Conservation (phyloP, 345 rosid genomes). For the Microthlaspi erraticum region DNA sequence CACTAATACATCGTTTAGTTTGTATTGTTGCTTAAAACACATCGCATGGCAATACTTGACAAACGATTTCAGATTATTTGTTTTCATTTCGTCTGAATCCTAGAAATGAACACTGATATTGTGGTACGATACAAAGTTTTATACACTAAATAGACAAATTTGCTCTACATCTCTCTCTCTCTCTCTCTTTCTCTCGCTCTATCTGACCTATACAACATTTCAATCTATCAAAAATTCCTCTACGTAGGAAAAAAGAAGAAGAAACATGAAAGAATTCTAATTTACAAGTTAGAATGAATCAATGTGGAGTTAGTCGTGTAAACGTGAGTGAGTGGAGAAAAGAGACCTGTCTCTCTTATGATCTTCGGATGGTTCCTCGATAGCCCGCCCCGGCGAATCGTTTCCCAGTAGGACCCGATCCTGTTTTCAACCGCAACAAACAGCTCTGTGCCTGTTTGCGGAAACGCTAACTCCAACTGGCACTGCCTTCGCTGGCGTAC, state of each 20-base stretch:
- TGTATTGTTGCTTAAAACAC: no score
- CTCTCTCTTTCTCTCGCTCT: no score
- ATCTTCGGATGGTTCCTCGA: slow-evolving; percentile 39
- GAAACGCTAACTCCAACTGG: slow-evolving; percentile 33
- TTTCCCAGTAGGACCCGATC: slow-evolving; percentile 21
- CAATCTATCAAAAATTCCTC: slow-evolving; percentile 41
- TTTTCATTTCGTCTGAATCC: slow-evolving; percentile 20
- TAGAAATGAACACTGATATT: slow-evolving; percentile 29
- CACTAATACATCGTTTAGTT: no score
- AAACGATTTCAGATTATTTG: background rate
- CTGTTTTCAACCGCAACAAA: slow-evolving; percentile 11
- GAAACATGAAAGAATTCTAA: slow-evolving; percentile 33
- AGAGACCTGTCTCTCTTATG: slow-evolving; percentile 31
- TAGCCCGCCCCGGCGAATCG: slow-evolving; percentile 30
- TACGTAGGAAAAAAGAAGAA: background rate
- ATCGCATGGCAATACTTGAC: no score
- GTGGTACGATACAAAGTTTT: slow-evolving; percentile 32
- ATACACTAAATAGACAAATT: slow-evolving; percentile 42
- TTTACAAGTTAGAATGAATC: slow-evolving; percentile 45
- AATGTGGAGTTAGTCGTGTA: slow-evolving; percentile 35
- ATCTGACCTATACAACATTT: slow-evolving; percentile 46
- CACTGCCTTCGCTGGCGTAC: slow-evolving; percentile 24
- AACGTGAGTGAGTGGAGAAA: slow-evolving; percentile 37
- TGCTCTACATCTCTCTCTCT: slow-evolving; percentile 30
- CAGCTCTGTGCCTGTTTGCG: slow-evolving; percentile 23